Evolutionary conservation across 2,329 filamentous ascomycete genomes (phyloP).

Genomic region (Hymenoscyphus fraxineus): DNA sequence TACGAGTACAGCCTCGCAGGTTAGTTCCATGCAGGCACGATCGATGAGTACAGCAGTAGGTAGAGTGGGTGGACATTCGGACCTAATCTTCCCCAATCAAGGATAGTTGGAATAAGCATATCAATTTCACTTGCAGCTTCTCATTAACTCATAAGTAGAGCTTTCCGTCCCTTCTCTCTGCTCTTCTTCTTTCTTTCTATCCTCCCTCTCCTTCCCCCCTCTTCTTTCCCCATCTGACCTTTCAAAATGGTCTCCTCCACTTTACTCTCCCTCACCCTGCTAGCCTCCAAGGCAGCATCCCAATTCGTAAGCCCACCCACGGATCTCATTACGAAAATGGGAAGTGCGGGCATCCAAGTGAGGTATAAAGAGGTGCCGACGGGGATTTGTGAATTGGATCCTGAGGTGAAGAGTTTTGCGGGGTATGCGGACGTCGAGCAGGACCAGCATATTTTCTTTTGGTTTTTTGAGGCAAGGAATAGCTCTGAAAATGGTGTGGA

Average conservation of each 20-base stretch:
- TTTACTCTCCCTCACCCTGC: neutral
- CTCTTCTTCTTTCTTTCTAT: neutral
- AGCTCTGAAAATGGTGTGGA: constrained; percentile 29
- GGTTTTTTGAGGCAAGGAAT: constrained; percentile 45
- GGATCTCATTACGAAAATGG: constrained; percentile 36
- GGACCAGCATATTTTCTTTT: constrained; percentile 42
- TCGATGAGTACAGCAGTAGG: neutral
- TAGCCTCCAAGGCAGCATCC: neutral
- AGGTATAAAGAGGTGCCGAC: constrained; percentile 47
- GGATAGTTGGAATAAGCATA: neutral
- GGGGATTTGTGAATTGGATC: constrained; percentile 44
- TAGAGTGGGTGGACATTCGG: too few species aligned
- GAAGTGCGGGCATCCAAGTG: constrained; percentile 40
- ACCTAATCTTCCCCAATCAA: too few species aligned
- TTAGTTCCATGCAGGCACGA: neutral
- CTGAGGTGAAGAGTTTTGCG: constrained; percentile 41
- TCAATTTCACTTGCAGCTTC: neutral
- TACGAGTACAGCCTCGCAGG: neutral
- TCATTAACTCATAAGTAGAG: neutral
- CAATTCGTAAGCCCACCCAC: constrained; percentile 39
- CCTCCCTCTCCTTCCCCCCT: neutral
- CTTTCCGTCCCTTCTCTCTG: neutral
- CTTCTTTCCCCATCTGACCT: neutral
- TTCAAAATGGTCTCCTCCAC: neutral
- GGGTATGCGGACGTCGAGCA: constrained; percentile 42